Conservation (phyloP, 1,139 yeast species). For the Neolecta irregularis region DNA sequence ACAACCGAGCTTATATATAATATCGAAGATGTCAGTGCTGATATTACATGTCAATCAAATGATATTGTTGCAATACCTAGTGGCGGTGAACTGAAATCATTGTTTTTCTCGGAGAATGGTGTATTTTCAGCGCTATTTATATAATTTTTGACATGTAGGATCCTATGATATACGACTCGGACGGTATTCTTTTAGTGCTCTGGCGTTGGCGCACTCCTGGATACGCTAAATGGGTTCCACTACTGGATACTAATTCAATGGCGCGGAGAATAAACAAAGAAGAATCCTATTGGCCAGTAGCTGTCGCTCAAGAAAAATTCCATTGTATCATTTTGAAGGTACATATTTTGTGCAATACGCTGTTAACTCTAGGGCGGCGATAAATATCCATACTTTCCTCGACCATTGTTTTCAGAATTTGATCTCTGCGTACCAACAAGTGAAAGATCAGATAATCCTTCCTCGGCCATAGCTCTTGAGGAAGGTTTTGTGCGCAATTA, state of each 20-base stretch:
- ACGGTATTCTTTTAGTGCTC: slow-evolving; percentile 53
- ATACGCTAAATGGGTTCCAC: slow-evolving; percentile 78
- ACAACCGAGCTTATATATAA: slow-evolving; percentile 23
- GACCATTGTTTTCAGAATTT: slow-evolving; percentile 70
- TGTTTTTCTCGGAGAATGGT: slow-evolving; percentile 67
- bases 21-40: slow-evolving; percentile 25
- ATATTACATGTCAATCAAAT: slow-evolving; percentile 27
- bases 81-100: slow-evolving; percentile 30
- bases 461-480: slow-evolving; percentile 22
- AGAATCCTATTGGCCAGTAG: slow-evolving; percentile 70
- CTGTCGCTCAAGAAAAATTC: slow-evolving; percentile 40
- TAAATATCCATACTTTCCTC: slow-evolving; percentile 44
- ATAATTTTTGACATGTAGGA: slow-evolving; percentile 32
- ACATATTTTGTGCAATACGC: slow-evolving; percentile 19
- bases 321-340: slow-evolving; percentile 59
- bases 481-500: slow-evolving; percentile 16
- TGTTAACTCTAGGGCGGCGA: slow-evolving; percentile 22
- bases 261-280: slow-evolving; percentile 37
- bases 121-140: background rate
- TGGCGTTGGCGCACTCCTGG: slow-evolving; percentile 58
- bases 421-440: slow-evolving; percentile 46
- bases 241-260: slow-evolving; percentile 44
- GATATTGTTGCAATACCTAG: slow-evolving; percentile 25
- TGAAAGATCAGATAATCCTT: slow-evolving; percentile 18
- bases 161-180: slow-evolving; percentile 72